Conservation (phyloP, 2,329 filamentous ascomycete species). For the Thelonectria olida region DNA sequence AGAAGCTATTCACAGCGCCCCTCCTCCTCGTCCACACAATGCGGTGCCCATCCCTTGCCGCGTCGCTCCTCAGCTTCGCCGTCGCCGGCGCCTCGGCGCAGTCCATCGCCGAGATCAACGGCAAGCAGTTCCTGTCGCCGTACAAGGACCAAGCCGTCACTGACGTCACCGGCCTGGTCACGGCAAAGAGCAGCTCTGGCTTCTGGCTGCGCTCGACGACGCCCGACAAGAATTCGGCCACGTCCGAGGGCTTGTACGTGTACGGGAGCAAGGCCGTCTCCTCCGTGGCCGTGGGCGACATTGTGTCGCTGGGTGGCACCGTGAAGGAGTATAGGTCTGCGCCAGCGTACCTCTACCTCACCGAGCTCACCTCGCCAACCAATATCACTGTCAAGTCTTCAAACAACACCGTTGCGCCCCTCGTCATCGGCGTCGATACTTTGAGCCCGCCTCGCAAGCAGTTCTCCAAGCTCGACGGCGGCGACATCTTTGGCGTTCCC, state of each 20-base stretch:
- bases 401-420: slow-evolving; percentile 62
- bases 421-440: slow-evolving; percentile 69
- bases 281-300: slow-evolving; percentile 68
- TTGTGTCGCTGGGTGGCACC: slow-evolving; percentile 67
- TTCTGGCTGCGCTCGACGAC: slow-evolving; percentile 71
- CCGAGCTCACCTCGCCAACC: slow-evolving; percentile 66
- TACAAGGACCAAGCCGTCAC: slow-evolving; percentile 64
- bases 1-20: neutral
- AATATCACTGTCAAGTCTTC: slow-evolving; percentile 63
- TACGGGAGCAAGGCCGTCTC: slow-evolving; percentile 62
- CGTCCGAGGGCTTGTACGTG: slow-evolving; percentile 74
- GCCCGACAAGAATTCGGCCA: slow-evolving; percentile 63
- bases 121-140: slow-evolving; percentile 70
- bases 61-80: slow-evolving; percentile 37
- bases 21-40: slow-evolving; percentile 31
- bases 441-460: slow-evolving; percentile 67
- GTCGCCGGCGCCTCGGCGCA: slow-evolving; percentile 46
- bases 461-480: slow-evolving; percentile 70
- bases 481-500: slow-evolving; percentile 71
- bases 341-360: slow-evolving; percentile 68
- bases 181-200: slow-evolving; percentile 68
- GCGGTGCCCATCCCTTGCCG: slow-evolving; percentile 43
- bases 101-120: slow-evolving; percentile 72
- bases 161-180: slow-evolving; percentile 70
- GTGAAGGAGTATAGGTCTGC: slow-evolving; percentile 65